Base-by-base conservation (phyloP, 805 yeast genomes). In the Priceomyces castillae region DNA sequence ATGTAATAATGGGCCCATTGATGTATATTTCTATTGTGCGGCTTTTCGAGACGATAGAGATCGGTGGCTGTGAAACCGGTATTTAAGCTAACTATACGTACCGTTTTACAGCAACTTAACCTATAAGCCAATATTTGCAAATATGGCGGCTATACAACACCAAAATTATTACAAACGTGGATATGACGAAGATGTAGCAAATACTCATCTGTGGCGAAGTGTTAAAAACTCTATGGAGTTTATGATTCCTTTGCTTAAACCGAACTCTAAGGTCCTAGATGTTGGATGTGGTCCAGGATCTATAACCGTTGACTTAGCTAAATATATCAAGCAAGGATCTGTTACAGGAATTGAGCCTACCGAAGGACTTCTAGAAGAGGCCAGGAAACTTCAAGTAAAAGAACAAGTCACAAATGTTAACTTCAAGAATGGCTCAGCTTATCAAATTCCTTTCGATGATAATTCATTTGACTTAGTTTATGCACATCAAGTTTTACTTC, bases 221-320 rank as follows among this genome's bases (percentile, higher is more conserved):
- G 70, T 61, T 4, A 52, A 47, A 7, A 65, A 60, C 41, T 59
- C 64, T 6, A 47, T 59, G 2, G 51, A 49, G 2, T 62, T 50
- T 44, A 43, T 65, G 42, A 38, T 62, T 12, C 59, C 62, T 3
- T 50, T 58, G 25, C 37, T 69, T 22, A 54, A 62, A 43, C 50
- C 58, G 3, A 49, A 51, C 12, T 50, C 51, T 31, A 46, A 48
- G 30, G 49, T 70, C 6, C 58, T 71, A 11, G 76, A 71, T 46
- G 71, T 69, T 16, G 76, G 76, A 7, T 62, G 69, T 49, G 76
- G 76, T 0, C 74, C 74, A 3, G 76, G 74, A 0, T 54, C 72
- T 4, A 69, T 71, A 28, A 65, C 71, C 3, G 34, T 48, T 4
- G 73, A 62, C 42, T 46, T 70, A 17, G 66, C 65, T 14, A 50